These are phyloP conservation scores for Brasenia schreberi DNA, from an alignment of 164 flowering plant genomes.

Conservation along the genomic window DNA sequence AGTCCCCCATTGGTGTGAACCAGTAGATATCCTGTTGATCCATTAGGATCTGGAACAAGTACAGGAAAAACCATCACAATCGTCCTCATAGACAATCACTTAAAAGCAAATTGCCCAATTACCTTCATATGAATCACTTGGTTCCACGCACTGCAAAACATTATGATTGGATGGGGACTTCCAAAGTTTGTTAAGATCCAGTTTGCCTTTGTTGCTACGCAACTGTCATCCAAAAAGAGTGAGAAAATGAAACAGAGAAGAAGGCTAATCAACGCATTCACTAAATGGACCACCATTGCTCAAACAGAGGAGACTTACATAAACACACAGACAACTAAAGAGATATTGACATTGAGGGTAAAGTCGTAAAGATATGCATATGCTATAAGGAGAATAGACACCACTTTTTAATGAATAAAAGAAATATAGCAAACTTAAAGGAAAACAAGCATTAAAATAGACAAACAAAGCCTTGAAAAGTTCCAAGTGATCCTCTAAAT, in stretches of 20 bases:
- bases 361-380: too few relatives aligned
- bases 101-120: slow-evolving; percentile 8
- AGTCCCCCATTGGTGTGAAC: slow-evolving; percentile 97
- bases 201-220: slow-evolving; percentile 31
- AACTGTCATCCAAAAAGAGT: slow-evolving; percentile 22
- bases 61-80: background rate
- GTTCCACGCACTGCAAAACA: slow-evolving; percentile 56
- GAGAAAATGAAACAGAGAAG: too few relatives aligned
- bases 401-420: too few relatives aligned
- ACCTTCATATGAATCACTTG: slow-evolving; percentile 54
- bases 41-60: slow-evolving; percentile 40
- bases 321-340: too few relatives aligned
- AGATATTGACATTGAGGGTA: too few relatives aligned
- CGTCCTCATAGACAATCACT: background rate
- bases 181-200: slow-evolving; percentile 62
- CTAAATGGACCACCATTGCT: too few relatives aligned
- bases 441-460: too few relatives aligned
- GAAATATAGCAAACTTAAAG: too few relatives aligned
- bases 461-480: too few relatives aligned
- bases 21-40: slow-evolving; percentile 67
- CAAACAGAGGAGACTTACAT: too few relatives aligned
- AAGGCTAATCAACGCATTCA: too few relatives aligned
- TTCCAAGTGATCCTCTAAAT: background rate
- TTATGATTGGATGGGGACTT: slow-evolving; percentile 65
- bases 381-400: too few relatives aligned